Evolutionary conservation across 2,329 filamentous ascomycete species (phyloP), one percentile per base, ranked within the genome.

Genomic region (Fusarium begoniae): DNA sequence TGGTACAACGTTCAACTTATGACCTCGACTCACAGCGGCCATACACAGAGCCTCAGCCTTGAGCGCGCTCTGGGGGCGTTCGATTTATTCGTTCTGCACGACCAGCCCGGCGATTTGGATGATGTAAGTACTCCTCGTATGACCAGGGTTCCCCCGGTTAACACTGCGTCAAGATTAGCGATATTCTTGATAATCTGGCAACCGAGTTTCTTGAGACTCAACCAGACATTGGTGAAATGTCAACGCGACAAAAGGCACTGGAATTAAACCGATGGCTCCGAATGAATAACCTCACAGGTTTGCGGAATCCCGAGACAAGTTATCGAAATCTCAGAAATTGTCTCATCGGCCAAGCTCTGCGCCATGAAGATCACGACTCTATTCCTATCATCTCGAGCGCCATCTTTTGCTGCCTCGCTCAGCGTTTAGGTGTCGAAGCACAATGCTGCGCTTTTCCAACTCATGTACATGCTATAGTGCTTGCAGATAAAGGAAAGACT

Each of bases 261-360:
- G 83, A 85, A 4, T 84, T 98, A 43, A 91, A 92, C 24, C 84
- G 84, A 14, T 98, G 93, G 86, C 84, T 98, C 50, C 89, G 91
- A 63, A 80, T 83, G 6, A 88, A 90, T 43, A 90, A 93, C 62
- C 88, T 97, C 74, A 90, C 90, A 3, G 95, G 95, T 50, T 88
- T 94, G 64, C 86, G 87, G n/a, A 84, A 90, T n/a, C 84, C 86
- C 9, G 89, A 90, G 13, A 80, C 85, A 47, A 90, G 92, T 62
- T 98, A 96, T 80, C 91, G 94, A 75, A 91, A 92, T 66, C 83
- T 98, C 66, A 90, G 93, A 70, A 97, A 98, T 82, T 97, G 94
- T 77, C 93, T 98, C 76, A 91, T 99, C 63, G 94, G 94, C 15
- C 87, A 97, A 70, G 94, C 93, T 8, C 85, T 98, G 48, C 91